Conservation (phyloP, 2,329 filamentous ascomycete genomes). For the Xylaria sp. region DNA sequence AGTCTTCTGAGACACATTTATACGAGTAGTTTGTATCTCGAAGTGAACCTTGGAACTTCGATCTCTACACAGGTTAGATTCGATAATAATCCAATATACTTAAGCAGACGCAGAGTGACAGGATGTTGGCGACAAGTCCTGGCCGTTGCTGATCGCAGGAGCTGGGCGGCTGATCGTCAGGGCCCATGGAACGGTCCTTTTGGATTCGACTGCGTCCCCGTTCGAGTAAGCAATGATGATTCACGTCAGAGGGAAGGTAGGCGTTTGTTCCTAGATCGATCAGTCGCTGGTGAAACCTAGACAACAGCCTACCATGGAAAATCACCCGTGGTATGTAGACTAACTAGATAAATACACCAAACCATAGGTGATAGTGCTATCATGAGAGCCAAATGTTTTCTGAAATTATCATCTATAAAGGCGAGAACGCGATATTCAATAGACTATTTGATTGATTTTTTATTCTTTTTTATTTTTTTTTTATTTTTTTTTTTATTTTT, state of each 20-base stretch:
- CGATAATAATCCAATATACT: constrained; percentile 14
- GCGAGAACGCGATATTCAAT: not conserved
- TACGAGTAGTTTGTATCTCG: not conserved
- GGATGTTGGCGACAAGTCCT: constrained; percentile 11
- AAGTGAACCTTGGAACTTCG: not conserved
- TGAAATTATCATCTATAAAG: not conserved
- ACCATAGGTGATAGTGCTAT: not conserved
- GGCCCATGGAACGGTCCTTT: constrained; percentile 23
- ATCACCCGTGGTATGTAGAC: not conserved
- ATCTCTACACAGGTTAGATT: too few species aligned
- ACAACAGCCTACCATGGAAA: too few species aligned
- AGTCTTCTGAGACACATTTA: not conserved
- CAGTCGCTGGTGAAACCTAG: not conserved
- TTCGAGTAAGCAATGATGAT: too few species aligned
- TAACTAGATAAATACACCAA: not conserved
- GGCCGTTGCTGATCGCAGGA: not conserved
- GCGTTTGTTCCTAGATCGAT: not conserved
- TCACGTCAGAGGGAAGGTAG: not conserved
- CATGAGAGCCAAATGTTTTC: not conserved
- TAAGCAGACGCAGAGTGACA: too few species aligned
- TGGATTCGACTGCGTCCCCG: too few species aligned
- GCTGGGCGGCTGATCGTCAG: constrained; percentile 27
- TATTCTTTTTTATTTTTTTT: too few species aligned
- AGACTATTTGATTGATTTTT: too few species aligned
- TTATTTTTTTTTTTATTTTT: too few species aligned